Evolutionary conservation across 2,329 filamentous ascomycete genomes (phyloP), one percentile per base, ranked within the genome.

Genomic region (Coleophoma cylindrospora): DNA sequence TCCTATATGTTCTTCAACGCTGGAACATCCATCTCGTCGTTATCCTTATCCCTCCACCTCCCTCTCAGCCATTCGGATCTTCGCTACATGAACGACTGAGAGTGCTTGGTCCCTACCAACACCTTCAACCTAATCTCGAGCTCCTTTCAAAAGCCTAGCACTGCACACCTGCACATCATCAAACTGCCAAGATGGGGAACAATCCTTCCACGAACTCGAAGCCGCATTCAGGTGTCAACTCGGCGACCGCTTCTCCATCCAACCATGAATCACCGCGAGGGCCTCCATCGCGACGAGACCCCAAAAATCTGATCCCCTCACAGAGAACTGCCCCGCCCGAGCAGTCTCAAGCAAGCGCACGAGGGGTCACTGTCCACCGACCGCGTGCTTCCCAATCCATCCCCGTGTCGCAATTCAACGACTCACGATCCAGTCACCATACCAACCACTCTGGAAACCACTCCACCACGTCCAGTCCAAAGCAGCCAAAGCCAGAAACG

Each of bases 321-420:
- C 77, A 79, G 57, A 74, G 63, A 72, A 77, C 75, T 52, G 76
- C 75, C 59, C 80, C 80, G 45, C 81, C 81, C 52, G 81, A 84
- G 68, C 74, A 77, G 48, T 83, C 81, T 46, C 74, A 81, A 54
- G 75, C 80, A 56, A 79, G 81, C 66, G 81, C 80, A 48, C 61
- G 61, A 54, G 64, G 64, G 53, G 62, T 61, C 10, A 64, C 60
- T 17, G 53, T 58, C 49, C 62, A 64, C 53, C 61, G 62, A 27
- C 49, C 57, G 43, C 58, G 61, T 45, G 55, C 57, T 45, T 63
- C 59, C 54, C 56, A 58, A 50, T 56, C 55, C 51, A 43, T 51
- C 48, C 49, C 56, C n/a, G 46, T 49, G 34, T 51, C 53, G 34
- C 51, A 55, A 17, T 46, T 54, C 40, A 54, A 50, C 48, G 48